Evolutionary conservation across 805 yeast species (phyloP).

Genomic region (Saccharomycopsis capsularis): DNA sequence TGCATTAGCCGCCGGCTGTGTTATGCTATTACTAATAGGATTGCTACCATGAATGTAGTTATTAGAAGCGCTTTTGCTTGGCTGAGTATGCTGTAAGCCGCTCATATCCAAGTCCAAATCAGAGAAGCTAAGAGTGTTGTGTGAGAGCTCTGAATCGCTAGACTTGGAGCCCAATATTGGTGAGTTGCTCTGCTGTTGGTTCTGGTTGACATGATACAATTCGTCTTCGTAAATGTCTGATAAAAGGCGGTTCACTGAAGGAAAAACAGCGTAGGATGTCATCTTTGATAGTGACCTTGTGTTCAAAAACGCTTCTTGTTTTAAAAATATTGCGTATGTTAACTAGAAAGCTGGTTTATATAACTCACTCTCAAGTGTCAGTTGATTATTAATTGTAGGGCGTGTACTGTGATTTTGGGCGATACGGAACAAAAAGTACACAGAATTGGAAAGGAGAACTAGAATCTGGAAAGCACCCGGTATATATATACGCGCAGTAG

Average conservation of each 20-base stretch:
- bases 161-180: conserved; percentile 15
- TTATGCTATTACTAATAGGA: conserved; percentile 22
- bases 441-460: background rate
- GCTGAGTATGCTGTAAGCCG: background rate
- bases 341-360: too few species aligned
- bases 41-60: conserved; percentile 14
- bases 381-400: too few species aligned
- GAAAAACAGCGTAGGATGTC: conserved; percentile 45
- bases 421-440: too few species aligned
- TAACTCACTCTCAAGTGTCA: background rate
- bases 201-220: conserved; percentile 33
- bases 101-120: background rate
- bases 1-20: background rate
- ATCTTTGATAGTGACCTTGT: conserved; percentile 25
- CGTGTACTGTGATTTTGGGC: too few species aligned
- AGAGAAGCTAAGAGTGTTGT: background rate
- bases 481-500: background rate
- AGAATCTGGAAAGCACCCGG: background rate
- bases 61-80: background rate
- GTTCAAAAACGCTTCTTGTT: background rate
- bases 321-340: background rate
- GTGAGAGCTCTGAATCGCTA: conserved; percentile 1
- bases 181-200: conserved; percentile 1
- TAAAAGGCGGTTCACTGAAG: conserved; percentile 44
- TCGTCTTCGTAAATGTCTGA: conserved; percentile 59